These are phyloP conservation scores for Schoenoplectus triqueter DNA, from an alignment of 202 grass and related monocot genomes.

Conservation along the genomic window DNA sequence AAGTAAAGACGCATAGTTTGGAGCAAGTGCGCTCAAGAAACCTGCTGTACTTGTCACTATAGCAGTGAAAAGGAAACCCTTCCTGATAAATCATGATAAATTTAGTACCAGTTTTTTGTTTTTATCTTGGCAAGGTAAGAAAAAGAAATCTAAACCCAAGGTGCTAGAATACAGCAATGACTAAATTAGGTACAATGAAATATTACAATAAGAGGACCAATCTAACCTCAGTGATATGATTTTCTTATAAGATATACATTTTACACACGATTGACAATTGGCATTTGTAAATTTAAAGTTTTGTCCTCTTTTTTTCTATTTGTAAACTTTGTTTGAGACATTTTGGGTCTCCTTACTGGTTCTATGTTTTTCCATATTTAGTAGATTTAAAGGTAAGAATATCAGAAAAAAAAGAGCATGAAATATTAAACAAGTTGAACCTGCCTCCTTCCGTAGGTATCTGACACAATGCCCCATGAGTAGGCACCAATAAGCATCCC, in stretches of 20 bases:
- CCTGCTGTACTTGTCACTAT: constrained; percentile 80
- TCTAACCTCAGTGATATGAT: neutral
- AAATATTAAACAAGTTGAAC: constrained; percentile 43
- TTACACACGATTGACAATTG: neutral
- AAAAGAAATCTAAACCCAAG: neutral
- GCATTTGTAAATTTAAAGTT: neutral
- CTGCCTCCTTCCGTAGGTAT: constrained; percentile 96
- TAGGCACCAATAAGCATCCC: constrained; percentile 94
- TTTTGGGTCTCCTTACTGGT: neutral
- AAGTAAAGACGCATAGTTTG: constrained; percentile 76
- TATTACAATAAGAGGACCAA: neutral
- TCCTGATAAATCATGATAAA: constrained; percentile 57
- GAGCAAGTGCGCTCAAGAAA: constrained; percentile 78
- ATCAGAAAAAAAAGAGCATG: neutral
- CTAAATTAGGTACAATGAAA: neutral
- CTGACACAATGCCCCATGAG: constrained; percentile 84
- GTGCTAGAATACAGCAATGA: neutral
- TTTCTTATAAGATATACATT: neutral
- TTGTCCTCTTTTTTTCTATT: neutral
- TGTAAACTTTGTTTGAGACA: constrained; percentile 2
- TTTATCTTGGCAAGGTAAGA: neutral
- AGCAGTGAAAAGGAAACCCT: constrained; percentile 92
- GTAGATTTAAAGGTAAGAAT: neutral
- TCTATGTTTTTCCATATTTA: neutral
- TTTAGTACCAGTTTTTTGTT: neutral